Evolutionary conservation across 352 stramenopile genomes (phyloP).

Genomic region (Globisporangium acanthophoron): DNA sequence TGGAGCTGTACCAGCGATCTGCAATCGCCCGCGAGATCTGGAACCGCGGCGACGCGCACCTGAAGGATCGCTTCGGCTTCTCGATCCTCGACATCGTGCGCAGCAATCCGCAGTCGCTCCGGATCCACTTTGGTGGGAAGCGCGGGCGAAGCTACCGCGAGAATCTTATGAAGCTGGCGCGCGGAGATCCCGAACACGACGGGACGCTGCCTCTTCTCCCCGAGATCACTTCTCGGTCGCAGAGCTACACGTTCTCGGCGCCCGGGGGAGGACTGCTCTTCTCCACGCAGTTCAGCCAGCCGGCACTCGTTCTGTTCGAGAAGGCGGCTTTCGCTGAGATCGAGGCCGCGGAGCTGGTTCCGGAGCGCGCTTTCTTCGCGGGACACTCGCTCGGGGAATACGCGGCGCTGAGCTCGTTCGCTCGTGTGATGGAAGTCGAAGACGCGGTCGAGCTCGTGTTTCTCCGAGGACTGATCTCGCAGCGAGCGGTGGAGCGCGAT

Average conservation of each 20-base stretch:
- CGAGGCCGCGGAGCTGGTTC: constrained; percentile 58
- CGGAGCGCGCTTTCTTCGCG: constrained; percentile 70
- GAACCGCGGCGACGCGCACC: constrained; percentile 69
- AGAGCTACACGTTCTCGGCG: constrained; percentile 80
- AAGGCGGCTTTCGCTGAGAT: constrained; percentile 78
- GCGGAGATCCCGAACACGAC: constrained; percentile 52
- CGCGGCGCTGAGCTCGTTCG: constrained; percentile 74
- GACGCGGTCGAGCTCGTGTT: constrained; percentile 83
- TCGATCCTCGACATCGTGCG: constrained; percentile 87
- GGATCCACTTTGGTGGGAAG: constrained; percentile 83
- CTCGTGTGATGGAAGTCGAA: constrained; percentile 58
- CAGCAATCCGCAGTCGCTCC: constrained; percentile 79
- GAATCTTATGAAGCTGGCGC: constrained; percentile 80
- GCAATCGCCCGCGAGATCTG: constrained; percentile 67
- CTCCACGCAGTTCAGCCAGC: constrained; percentile 71
- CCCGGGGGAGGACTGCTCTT: constrained; percentile 77
- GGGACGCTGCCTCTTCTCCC: constrained; percentile 59
- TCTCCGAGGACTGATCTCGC: constrained; percentile 65
- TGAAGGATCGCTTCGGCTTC: constrained; percentile 77
- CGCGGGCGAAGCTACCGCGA: constrained; percentile 74
- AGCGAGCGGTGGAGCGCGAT: constrained; percentile 54
- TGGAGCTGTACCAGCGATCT: constrained; percentile 83
- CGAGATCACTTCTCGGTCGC: constrained; percentile 73
- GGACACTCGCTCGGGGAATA: constrained; percentile 89
- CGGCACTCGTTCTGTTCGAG: not conserved